phyloP scores from a whole-genome alignment of 2,329 filamentous ascomycete genomes.

The Atkinsonella texensis region DNA sequence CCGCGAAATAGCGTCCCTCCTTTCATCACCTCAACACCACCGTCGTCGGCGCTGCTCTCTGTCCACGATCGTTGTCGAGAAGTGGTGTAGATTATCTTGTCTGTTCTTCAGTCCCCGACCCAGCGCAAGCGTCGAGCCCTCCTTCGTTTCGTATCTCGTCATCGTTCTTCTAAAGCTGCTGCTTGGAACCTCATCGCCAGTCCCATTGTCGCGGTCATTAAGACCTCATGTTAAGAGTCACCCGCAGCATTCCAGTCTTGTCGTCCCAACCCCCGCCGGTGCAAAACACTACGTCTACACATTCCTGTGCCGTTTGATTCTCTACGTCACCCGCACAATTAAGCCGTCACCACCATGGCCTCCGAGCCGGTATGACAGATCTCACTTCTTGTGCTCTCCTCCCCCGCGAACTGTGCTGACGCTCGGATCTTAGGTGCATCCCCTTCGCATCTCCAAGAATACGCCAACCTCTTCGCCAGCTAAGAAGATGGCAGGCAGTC shows the following conservation, averaged over 20 bases:
- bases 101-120: neutral
- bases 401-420: slow-evolving; percentile 5
- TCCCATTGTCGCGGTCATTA: neutral
- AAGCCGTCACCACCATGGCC: slow-evolving; percentile 21
- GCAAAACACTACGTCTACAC: slow-evolving; percentile 14
- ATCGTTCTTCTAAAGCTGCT: neutral
- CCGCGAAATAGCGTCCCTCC: slow-evolving; percentile 1
- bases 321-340: slow-evolving; percentile 10
- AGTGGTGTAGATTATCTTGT: neutral
- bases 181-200: neutral
- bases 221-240: neutral
- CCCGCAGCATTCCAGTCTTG: slow-evolving; percentile 18
- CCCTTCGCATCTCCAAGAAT: slow-evolving; percentile 67
- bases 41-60: neutral
- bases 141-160: neutral
- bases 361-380: slow-evolving; percentile 25
- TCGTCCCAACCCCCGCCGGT: neutral
- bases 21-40: slow-evolving; percentile 1
- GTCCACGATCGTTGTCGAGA: neutral
- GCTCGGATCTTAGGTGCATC: slow-evolving; percentile 46
- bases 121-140: neutral
- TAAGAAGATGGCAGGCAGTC: slow-evolving; percentile 50
- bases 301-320: slow-evolving; percentile 14
- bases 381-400: slow-evolving; percentile 7
- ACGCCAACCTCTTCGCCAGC: slow-evolving; percentile 45